Evolutionary conservation across 2,329 filamentous ascomycete species (phyloP), one percentile per base, ranked within the genome.

Genomic region (Verticillium isaacii): DNA sequence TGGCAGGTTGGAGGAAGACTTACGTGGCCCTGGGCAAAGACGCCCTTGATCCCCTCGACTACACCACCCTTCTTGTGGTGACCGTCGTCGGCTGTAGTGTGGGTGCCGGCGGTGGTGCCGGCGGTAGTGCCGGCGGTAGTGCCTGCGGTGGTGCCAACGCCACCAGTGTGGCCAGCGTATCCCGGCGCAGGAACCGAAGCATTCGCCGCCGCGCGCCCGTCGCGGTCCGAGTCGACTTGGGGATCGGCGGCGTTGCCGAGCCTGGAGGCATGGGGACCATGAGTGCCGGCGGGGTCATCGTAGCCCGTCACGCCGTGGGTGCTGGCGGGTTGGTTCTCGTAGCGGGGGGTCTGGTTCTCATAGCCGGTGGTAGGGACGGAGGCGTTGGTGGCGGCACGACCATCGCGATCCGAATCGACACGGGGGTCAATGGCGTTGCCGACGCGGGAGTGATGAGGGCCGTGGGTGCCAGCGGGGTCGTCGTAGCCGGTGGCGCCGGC

Each of bases 401-500:
- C 71, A 63, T 81, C 79, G 12, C 79, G 73, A 67, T 85, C 80
- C 52, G 78, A 81, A 68, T 85, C 81, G 55, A 84, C 73, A 17
- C 82, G 74, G 25, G 82, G 82, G 66, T 85, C 83, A 7, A 71
- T 67, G 37, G 80, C 79, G 70, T 85, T 85, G 19, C 74, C 73
- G 12, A 75, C 7, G 58, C 78, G 76, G 11, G 74, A 76, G 61
- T 64, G 67, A 68, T 84, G 80, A 17, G 78, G 77, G 9, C 81
- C 80, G 56, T 73, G 66, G 2, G 66, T 69, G 15, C 74, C 73
- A 56, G 73, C 72, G 5, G 66, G 67, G 32, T 65, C 59, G 0
- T 60, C 37, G 56, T 63, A 61, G 59, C 66, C 61, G 37, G 57
- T 50, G 11, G 57, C 32, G 32, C 34, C 29, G 55, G 32, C 17